Base-by-base conservation (phyloP, 2,329 filamentous ascomycete genomes). In the Elsinoe australis region DNA sequence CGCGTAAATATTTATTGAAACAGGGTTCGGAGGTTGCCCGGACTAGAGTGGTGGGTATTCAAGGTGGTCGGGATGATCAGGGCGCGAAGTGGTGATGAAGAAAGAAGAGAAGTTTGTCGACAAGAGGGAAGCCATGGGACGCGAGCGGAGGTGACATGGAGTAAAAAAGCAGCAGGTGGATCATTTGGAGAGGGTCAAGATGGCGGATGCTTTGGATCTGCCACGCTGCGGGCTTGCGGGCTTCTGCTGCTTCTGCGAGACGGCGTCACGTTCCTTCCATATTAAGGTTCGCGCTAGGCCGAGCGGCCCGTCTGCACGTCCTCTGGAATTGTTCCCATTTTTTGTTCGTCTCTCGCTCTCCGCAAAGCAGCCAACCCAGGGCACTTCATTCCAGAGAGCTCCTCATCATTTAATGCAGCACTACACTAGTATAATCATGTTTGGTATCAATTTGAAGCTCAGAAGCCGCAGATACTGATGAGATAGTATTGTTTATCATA, bases 1-100 rank as follows among this genome's bases (percentile, higher is more conserved):
- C 45, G 45, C 45, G 45, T 48, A 38, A 38, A 48, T 48, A 48
- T 38, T 48, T 48, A 39, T 48, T 39, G 45, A 48, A 38, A 38
- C 45, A 48, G 33, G 45, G 21, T 48, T 22, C 45, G 45, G 21
- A 28, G 28, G 31, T 32, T 24, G 21, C 21, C 39, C 39, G 39
- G 39, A 32, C 7, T 60, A 61, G 54, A 48, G 54, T 36, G 54
- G 49, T 55, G 53, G 54, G 49, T 54, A 51, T 56, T 51, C 45
- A 53, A 56, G 56, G 57, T 38, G 56, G 60, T 53, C 62, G 55
- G 56, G 51, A 50, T 44, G 58, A 60, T 52, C 57, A 52, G 54
- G 56, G 48, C 52, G 36, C 39, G 41, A 56, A 54, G 55, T 57
- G 54, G 59, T 57, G 49, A 59, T 54, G 55, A 57, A 61, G 56